phyloP scores from a whole-genome alignment of 2,329 filamentous ascomycete species.

The Pseudopyricularia javanii region DNA sequence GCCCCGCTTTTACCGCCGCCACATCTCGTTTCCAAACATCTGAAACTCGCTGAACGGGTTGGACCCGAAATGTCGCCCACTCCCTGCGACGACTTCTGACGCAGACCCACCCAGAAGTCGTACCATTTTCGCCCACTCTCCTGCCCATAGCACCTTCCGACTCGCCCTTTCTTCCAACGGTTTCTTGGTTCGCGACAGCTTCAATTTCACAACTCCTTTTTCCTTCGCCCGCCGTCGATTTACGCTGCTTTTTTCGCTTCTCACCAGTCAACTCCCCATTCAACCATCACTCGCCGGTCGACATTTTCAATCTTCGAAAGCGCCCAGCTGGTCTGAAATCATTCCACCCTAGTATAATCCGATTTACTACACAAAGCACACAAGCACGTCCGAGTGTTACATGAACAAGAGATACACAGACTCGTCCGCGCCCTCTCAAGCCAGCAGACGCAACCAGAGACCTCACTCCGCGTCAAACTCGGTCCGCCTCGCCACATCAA shows the following conservation, averaged over 20 bases:
- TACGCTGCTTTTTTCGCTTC: neutral
- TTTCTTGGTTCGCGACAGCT: neutral
- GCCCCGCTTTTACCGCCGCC: neutral
- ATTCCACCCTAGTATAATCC: neutral
- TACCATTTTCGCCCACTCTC: constrained; percentile 1
- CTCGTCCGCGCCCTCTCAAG: neutral
- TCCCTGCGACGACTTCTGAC: neutral
- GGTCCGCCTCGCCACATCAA: neutral
- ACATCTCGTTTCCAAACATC: neutral
- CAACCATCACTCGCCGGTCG: neutral
- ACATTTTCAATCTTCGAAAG: neutral
- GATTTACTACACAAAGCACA: neutral
- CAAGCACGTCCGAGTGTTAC: neutral
- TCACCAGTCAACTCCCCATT: neutral
- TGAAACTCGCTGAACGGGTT: neutral
- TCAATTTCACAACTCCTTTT: neutral
- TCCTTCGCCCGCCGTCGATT: neutral
- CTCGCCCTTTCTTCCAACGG: neutral
- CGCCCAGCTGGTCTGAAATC: neutral
- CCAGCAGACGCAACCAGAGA: neutral
- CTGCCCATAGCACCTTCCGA: neutral
- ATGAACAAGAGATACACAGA: neutral
- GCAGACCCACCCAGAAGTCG: constrained; percentile 1
- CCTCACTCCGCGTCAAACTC: neutral
- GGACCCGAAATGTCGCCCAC: neutral